Percentiles rank a stretch among this genome's conserved stretches.
Evolutionary conservation across 768 basidiomycete species (phyloP).

Genomic region (Trametes villosa): DNA sequence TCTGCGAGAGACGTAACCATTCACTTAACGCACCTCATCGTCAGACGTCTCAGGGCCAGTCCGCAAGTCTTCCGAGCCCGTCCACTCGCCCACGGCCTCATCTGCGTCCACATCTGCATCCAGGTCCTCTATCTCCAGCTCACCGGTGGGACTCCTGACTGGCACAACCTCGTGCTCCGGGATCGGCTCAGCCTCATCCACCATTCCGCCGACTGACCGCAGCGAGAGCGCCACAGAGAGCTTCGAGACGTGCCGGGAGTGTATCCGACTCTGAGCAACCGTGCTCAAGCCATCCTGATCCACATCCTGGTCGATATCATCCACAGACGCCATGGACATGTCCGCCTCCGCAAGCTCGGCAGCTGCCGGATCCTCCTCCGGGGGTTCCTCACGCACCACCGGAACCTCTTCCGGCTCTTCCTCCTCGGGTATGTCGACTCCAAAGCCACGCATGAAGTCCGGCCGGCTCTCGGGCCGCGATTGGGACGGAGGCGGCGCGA

Average conservation of each 20-base stretch:
- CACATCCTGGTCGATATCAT: conserved; percentile 31
- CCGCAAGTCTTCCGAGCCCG: conserved; percentile 76
- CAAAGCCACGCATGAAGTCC: conserved; percentile 81
- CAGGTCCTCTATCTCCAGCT: conserved; percentile 40
- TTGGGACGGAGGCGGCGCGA: conserved; percentile 50
- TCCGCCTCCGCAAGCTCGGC: conserved; percentile 33
- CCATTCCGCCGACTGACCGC: conserved; percentile 57
- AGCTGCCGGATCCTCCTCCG: conserved; percentile 32
- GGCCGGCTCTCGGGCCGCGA: conserved; percentile 59
- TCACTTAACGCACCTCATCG: conserved; percentile 58
- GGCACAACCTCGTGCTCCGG: conserved; percentile 27
- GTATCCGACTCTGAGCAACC: conserved; percentile 53
- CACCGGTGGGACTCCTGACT: conserved; percentile 37
- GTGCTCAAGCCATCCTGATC: conserved; percentile 50
- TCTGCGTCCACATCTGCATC: conserved; percentile 38
- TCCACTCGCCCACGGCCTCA: conserved; percentile 74
- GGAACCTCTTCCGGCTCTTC: conserved; percentile 68
- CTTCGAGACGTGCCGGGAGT: conserved; percentile 72
- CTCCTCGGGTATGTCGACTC: conserved; percentile 78
- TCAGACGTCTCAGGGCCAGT: conserved; percentile 55
- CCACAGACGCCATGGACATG: conserved; percentile 19
- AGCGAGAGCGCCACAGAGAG: conserved; percentile 72
- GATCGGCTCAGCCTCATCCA: conserved; percentile 20
- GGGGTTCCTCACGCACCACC: conserved; percentile 22
- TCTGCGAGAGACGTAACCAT: conserved; percentile 7